Base-by-base conservation (phyloP, 1,284 basidiomycete genomes). In the Irpex lacteus region DNA sequence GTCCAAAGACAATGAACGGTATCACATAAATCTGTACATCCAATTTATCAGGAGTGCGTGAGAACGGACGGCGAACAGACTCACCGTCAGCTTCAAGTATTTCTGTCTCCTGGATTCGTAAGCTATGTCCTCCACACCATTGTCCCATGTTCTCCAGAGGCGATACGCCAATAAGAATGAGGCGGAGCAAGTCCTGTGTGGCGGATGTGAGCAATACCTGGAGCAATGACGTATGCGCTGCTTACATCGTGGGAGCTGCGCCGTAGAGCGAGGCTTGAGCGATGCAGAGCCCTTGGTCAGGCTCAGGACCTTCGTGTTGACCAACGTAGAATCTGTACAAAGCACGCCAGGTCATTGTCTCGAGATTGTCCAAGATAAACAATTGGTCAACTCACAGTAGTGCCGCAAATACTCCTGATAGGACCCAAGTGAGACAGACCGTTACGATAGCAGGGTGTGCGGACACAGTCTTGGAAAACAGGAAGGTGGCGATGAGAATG, bases 401-500 rank as follows among this genome's bases (percentile, higher is more conserved):
- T 76, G 64, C 85, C 62, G 60, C 81, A 19, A 65, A 65, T 32
- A 75, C 63, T 5, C 71, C 72, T 2, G 72, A 63, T 5, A 73
- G 47, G 11, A 75, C 78, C 82, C 85, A 86, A 49, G 81, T 80
- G 54, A 80, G 68, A 67, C 83, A 86, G 58, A 86, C 79, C 65
- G 84, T 86, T 67, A 85, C 73, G 65, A 86, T 72, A 2, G 80
- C 80, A 0, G 81, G 78, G 67, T 82, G 81, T 65, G 80, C 79
- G 19, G 69, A 66, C 26, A 81, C 71, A 40, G 76, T 75, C 64
- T 77, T 80, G 57, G 78, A 76, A 60, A 81, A 66, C 37, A 81
- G 68, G 60, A 81, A 79, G 11, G 82, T 85, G n/a, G 76, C 69
- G 47, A 84, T 73, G 52, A 86, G 77, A 21, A 84, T 69, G 5